Percentiles rank a stretch among this genome's conserved stretches.
These are phyloP conservation scores for Kwoniella pini DNA, from an alignment of 768 basidiomycete species.

Conservation along the genomic window DNA sequence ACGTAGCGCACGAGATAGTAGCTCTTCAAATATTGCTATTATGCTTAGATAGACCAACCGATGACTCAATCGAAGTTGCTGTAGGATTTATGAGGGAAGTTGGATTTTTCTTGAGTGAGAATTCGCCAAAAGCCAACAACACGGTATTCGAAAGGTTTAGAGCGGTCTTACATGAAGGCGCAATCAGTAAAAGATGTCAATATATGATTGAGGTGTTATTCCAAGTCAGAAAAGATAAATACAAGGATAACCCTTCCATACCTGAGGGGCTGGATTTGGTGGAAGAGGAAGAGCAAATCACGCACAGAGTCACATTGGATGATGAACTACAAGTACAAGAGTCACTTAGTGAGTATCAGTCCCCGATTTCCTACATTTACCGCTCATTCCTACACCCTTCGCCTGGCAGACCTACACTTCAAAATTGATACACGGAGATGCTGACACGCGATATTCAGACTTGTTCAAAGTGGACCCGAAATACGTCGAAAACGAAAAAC, in stretches of 20 bases:
- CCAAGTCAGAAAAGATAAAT: conserved; percentile 98
- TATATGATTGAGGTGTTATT: conserved; percentile 99
- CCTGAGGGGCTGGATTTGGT: conserved; percentile 94
- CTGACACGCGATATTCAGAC: conserved; percentile 62
- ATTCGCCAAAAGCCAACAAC: conserved; percentile 92
- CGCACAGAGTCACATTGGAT: conserved; percentile 86
- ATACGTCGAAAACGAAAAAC: conserved; percentile 86
- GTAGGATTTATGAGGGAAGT: conserved; percentile 97
- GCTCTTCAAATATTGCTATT: conserved; percentile 93
- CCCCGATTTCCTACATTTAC: too few species aligned
- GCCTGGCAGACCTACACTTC: too few species aligned
- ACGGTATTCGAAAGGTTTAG: conserved; percentile 95
- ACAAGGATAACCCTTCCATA: conserved; percentile 95
- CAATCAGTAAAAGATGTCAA: conserved; percentile 92
- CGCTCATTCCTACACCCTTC: too few species aligned
- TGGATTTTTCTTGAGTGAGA: conserved; percentile 89
- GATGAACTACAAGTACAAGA: conserved; percentile 94
- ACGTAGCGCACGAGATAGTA: conserved; percentile 88
- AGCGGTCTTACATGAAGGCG: conserved; percentile 90
- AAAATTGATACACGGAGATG: not conserved
- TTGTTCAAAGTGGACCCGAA: conserved; percentile 93
- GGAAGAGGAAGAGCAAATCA: conserved; percentile 97
- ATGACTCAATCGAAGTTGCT: conserved; percentile 97
- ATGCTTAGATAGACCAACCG: conserved; percentile 91
- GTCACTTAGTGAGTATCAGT: conserved; percentile 71